Evolutionary conservation across 164 flowering plant species (phyloP).

Genomic region (Stephania cephalantha): DNA sequence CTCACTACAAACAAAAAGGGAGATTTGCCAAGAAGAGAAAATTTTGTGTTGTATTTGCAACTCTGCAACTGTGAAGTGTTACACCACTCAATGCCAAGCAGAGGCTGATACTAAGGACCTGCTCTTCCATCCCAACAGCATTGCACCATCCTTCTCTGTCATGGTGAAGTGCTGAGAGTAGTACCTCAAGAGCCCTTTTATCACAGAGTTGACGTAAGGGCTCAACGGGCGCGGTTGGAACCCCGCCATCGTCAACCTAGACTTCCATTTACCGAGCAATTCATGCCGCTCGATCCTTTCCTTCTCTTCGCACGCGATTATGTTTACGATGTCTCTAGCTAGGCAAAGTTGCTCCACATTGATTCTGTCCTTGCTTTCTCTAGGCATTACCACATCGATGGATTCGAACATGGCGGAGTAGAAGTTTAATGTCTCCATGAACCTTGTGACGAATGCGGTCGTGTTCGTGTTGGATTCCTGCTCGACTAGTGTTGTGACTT

Average conservation of each 20-base stretch:
- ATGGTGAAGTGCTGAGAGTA: constrained; percentile 52
- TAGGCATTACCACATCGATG: constrained; percentile 45
- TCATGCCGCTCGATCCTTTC: constrained; percentile 73
- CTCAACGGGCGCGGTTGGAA: constrained; percentile 52
- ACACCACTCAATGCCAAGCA: constrained; percentile 51
- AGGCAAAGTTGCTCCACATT: constrained; percentile 64
- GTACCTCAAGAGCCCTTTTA: constrained; percentile 32
- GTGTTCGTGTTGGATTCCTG: constrained; percentile 78
- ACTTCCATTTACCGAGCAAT: constrained; percentile 69
- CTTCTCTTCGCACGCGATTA: constrained; percentile 66
- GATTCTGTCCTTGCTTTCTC: constrained; percentile 51
- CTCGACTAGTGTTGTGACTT: constrained; percentile 56
- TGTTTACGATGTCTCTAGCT: constrained; percentile 65
- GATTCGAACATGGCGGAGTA: constrained; percentile 78
- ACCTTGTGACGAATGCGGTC: constrained; percentile 52
- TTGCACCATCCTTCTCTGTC: constrained; percentile 56
- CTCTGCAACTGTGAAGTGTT: neutral
- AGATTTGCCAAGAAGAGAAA: neutral
- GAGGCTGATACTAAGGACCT: constrained; percentile 54
- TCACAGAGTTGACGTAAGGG: constrained; percentile 47
- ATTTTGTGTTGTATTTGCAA: neutral
- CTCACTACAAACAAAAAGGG: neutral
- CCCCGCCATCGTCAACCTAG: constrained; percentile 73
- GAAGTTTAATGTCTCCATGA: constrained; percentile 45
- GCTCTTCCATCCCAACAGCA: constrained; percentile 61